Percentiles rank a stretch among this genome's conserved stretches.
Evolutionary conservation across 345 rosid genomes (phyloP).

Genomic region (Viola odorata): DNA sequence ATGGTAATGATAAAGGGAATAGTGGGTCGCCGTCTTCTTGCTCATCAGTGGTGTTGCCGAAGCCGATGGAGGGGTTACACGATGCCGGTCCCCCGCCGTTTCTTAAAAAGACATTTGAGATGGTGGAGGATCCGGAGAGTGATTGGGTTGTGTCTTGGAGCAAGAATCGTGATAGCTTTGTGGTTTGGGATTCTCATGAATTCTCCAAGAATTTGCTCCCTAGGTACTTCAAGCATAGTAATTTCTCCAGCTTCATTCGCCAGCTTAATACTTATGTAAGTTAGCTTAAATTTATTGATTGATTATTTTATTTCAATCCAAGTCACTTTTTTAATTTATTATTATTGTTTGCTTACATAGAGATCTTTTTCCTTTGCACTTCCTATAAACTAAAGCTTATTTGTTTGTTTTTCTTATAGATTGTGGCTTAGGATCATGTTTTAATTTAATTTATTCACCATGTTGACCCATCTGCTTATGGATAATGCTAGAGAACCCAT

Average conservation of each 20-base stretch:
- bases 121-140: slow-evolving; percentile 28
- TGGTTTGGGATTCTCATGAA: slow-evolving; percentile 25
- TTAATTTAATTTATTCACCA: too few species aligned
- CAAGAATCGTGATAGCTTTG: slow-evolving; percentile 16
- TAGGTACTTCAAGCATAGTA: slow-evolving; percentile 26
- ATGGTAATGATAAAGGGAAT: background rate
- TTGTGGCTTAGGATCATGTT: too few species aligned
- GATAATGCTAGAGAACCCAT: too few species aligned
- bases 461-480: too few species aligned
- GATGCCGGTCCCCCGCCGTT: slow-evolving; percentile 40
- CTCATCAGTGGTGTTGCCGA: slow-evolving; percentile 28
- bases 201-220: slow-evolving; percentile 23
- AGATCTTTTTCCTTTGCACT: too few species aligned
- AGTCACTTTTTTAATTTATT: too few species aligned
- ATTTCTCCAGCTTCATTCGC: slow-evolving; percentile 32
- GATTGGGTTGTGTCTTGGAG: slow-evolving; percentile 20
- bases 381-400: too few species aligned
- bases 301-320: background rate
- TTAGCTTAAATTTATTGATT: background rate
- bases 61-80: slow-evolving; percentile 52
- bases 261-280: slow-evolving; percentile 28
- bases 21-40: slow-evolving; percentile 30
- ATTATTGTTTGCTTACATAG: too few species aligned
- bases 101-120: slow-evolving; percentile 23
- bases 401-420: too few species aligned